Percentiles rank a stretch among this genome's conserved stretches.
phyloP scores from a whole-genome alignment of 768 basidiomycete genomes.

The Calocybe indica region DNA sequence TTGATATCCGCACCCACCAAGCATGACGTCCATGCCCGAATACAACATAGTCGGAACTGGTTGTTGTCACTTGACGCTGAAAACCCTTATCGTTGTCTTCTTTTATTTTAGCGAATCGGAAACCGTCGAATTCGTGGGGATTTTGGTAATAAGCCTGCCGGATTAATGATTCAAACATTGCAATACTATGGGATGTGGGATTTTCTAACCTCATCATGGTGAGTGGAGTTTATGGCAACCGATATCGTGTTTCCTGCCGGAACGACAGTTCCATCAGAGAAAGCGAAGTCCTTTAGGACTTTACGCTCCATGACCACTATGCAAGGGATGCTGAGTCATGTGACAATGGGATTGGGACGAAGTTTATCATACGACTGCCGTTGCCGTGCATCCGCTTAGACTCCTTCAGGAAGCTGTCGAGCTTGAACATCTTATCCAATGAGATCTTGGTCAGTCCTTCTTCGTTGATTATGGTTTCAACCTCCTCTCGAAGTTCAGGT shows the following conservation, averaged over 20 bases:
- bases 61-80: constrained; percentile 30
- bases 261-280: constrained; percentile 20
- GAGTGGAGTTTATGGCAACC: constrained; percentile 14
- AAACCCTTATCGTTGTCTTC: constrained; percentile 17
- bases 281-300: constrained; percentile 20
- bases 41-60: constrained; percentile 22
- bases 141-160: constrained; percentile 22
- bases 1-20: constrained; percentile 1
- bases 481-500: constrained; percentile 28
- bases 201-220: constrained; percentile 18
- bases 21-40: constrained; percentile 15
- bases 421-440: constrained; percentile 27
- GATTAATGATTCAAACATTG: background rate
- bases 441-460: constrained; percentile 25
- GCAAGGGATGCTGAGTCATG: background rate
- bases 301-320: constrained; percentile 19
- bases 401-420: constrained; percentile 40
- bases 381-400: constrained; percentile 27
- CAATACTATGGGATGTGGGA: background rate
- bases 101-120: constrained; percentile 33
- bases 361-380: constrained; percentile 14
- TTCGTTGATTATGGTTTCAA: constrained; percentile 21
- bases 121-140: constrained; percentile 28
- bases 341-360: background rate
- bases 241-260: constrained; percentile 19